Base-by-base conservation (phyloP, 2,329 filamentous ascomycete species). In the Talaromyces sp. region DNA sequence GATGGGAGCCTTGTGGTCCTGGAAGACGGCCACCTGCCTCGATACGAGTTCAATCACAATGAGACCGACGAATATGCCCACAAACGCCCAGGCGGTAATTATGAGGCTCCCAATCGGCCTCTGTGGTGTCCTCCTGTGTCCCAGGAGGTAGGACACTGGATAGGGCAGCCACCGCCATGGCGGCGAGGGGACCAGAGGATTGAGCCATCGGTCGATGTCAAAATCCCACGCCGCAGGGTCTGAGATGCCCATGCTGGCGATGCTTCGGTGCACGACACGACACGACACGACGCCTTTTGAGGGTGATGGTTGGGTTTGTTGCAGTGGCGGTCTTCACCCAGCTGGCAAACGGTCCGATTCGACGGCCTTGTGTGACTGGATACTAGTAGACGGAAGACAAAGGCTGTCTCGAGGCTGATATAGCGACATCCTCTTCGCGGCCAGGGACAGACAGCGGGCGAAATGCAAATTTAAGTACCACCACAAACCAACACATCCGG, bases 151-250 rank as follows among this genome's bases (percentile, higher is more conserved):
- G 23, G 90, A 84, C 23, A 95, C 70, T 0, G 84, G 83, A 54
- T 79, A 80, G 0, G 92, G 92, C 1, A 96, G 70, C 52, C 79
- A 76, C 31, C 83, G 77, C 72, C 91, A 83, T 67, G 84, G 85
- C 47, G 89, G 88, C 14, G 83, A 78, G 8, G 89, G 89, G 28
- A 96, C 71, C 63, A 86, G 81, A 2, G 83, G 89, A 72, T 94
- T 92, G 57, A 96, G 72, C 71, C 88, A 86, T n/a, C 76, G 77
- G 79, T 96, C 92, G 65, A 96, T 84, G 75, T 95, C 86, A 75
- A 96, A 86, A 69, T 88, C 81, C 69, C 74, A 75, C 30, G 67
- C 66, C 18, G 64, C 68, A 5, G 70, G 66, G 52, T 69, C 67
- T 10, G 69, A 63, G 12, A 65, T 50, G n/a, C 53, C 10, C 62